A percentile compares a stretch with the other conserved stretches of the same genome.
Conservation (phyloP, 495 filamentous ascomycete species). For the Penicillium robsamsonii region DNA sequence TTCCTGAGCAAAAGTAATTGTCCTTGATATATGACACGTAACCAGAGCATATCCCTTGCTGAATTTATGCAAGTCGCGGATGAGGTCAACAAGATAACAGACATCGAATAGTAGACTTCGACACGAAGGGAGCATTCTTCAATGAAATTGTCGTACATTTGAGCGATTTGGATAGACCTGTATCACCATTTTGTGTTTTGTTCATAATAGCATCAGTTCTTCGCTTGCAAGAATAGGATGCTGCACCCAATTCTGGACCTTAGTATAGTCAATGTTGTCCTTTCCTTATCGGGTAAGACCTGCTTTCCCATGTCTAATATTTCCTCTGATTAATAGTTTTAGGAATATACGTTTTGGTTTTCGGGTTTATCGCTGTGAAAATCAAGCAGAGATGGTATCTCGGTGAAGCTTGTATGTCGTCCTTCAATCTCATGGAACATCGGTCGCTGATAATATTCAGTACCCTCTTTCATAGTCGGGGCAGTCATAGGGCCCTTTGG, state of each 20-base stretch:
- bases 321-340: background rate
- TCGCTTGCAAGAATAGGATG: conserved; percentile 24
- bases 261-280: conserved; percentile 50
- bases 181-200: background rate
- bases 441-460: conserved; percentile 26
- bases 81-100: background rate
- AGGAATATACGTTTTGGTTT: conserved; percentile 36
- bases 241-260: conserved; percentile 51
- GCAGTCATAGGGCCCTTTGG: conserved; percentile 48
- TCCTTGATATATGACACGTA: conserved; percentile 1
- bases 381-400: conserved; percentile 56
- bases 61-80: background rate
- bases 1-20: too few species aligned
- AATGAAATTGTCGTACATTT: background rate
- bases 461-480: conserved; percentile 51
- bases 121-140: background rate
- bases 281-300: conserved; percentile 44
- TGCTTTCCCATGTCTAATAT: background rate
- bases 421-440: background rate
- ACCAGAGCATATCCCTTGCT: background rate
- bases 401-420: conserved; percentile 53
- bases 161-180: background rate
- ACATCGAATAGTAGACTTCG: background rate
- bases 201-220: background rate
- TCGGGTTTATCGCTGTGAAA: conserved; percentile 52